Evolutionary conservation across 257 asterid genomes (phyloP).

Genomic region (Primulina huaijiensis): DNA sequence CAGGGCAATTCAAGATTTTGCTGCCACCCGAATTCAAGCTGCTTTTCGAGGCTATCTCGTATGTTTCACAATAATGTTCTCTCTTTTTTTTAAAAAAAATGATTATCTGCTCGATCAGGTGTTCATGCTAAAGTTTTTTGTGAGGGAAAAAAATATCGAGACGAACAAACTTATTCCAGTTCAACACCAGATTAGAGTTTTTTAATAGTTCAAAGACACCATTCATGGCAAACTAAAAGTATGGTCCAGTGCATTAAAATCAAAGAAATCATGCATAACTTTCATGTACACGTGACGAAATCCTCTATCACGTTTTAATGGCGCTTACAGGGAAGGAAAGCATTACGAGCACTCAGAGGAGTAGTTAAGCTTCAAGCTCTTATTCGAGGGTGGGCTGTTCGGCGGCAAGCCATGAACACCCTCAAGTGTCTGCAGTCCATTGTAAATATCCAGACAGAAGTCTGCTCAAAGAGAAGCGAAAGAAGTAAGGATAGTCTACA

Average conservation of each 20-base stretch:
- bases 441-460: slow-evolving; percentile 75
- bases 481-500: slow-evolving; percentile 37
- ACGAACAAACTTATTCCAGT: not conserved
- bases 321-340: slow-evolving; percentile 73
- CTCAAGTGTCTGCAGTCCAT: slow-evolving; percentile 85
- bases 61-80: slow-evolving; percentile 28
- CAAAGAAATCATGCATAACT: slow-evolving; percentile 5
- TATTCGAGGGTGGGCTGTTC: slow-evolving; percentile 88
- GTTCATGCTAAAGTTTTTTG: not conserved
- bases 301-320: not conserved
- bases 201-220: too few relatives aligned
- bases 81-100: not conserved
- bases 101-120: not conserved
- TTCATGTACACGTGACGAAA: not conserved
- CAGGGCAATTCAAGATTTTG: slow-evolving; percentile 31
- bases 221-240: not conserved
- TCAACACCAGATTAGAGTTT: too few relatives aligned
- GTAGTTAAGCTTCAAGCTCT: slow-evolving; percentile 91
- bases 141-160: not conserved
- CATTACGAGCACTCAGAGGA: slow-evolving; percentile 79
- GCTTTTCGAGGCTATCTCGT: slow-evolving; percentile 78
- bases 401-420: slow-evolving; percentile 75
- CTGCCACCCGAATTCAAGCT: slow-evolving; percentile 76
- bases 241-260: not conserved
- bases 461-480: slow-evolving; percentile 63